These are phyloP conservation scores for Guadua angustifolia DNA, from an alignment of 176 grass and related monocot genomes.

Conservation along the genomic window DNA sequence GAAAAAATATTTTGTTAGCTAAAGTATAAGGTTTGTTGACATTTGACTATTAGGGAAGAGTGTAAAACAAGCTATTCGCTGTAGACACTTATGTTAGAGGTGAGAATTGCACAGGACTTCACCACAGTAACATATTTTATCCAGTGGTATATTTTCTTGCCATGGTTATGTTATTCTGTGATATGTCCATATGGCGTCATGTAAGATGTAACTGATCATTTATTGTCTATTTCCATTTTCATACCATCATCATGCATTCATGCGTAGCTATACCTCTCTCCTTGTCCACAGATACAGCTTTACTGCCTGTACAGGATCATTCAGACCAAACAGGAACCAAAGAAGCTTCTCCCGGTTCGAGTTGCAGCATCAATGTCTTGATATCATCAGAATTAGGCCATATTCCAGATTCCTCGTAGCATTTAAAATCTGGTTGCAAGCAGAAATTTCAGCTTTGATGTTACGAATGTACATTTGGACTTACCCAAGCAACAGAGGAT, in stretches of 20 bases:
- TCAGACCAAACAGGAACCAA: conserved; percentile 3
- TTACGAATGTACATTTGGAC: not conserved
- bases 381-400: conserved; percentile 42
- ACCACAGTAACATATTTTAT: not conserved
- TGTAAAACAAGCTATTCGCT: not conserved
- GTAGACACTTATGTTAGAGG: not conserved
- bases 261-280: conserved; percentile 31
- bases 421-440: conserved; percentile 28
- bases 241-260: conserved; percentile 22
- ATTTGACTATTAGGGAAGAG: not conserved
- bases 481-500: not conserved
- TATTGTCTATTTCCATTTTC: conserved; percentile 3
- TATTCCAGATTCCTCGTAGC: conserved; percentile 29
- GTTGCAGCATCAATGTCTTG: conserved; percentile 11
- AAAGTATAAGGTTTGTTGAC: not conserved
- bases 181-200: not conserved
- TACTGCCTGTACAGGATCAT: conserved; percentile 19
- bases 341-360: not conserved
- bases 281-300: conserved; percentile 1
- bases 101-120: not conserved
- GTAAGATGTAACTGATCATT: conserved; percentile 5
- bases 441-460: conserved; percentile 35
- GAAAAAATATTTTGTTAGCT: not conserved
- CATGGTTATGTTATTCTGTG: not conserved
- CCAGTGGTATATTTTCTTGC: not conserved